These are phyloP conservation scores for Periconia sp. DNA, from an alignment of 2,329 filamentous ascomycete genomes.

Conservation along the genomic window DNA sequence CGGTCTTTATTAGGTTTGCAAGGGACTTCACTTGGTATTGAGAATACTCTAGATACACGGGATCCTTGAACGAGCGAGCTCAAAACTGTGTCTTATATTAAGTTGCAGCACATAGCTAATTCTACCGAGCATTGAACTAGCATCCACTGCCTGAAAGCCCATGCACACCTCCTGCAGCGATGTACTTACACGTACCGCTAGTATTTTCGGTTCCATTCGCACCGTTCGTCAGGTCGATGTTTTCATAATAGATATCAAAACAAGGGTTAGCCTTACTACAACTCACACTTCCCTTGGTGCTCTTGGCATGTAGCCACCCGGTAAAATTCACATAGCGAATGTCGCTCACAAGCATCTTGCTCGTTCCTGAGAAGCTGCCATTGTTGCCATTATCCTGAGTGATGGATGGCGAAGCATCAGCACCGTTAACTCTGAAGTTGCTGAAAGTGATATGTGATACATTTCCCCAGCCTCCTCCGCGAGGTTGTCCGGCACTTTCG, in stretches of 20 bases:
- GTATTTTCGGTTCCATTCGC: conserved; percentile 41
- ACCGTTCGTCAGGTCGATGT: conserved; percentile 44
- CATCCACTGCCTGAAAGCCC: conserved; percentile 33
- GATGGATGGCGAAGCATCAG: conserved; percentile 52
- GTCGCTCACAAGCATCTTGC: conserved; percentile 58
- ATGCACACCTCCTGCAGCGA: conserved; percentile 46
- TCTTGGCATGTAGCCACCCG: conserved; percentile 50
- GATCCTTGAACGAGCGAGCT: too few relatives aligned
- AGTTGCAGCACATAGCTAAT: too few relatives aligned
- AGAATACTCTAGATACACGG: too few relatives aligned
- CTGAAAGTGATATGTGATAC: conserved; percentile 59
- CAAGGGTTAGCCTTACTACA: conserved; percentile 59
- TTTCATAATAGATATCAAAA: conserved; percentile 56
- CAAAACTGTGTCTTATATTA: too few relatives aligned
- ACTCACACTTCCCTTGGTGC: conserved; percentile 50
- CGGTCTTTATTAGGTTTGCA: too few relatives aligned
- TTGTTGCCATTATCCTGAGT: conserved; percentile 59
- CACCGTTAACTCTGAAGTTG: conserved; percentile 58
- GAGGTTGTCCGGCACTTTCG: conserved; percentile 56
- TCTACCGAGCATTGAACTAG: not conserved
- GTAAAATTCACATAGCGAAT: conserved; percentile 60
- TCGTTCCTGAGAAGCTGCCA: conserved; percentile 56
- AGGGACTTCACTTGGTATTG: too few relatives aligned
- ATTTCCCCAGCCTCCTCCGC: conserved; percentile 61
- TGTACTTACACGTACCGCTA: conserved; percentile 46